These are phyloP conservation scores for Aegle marmelos DNA, from an alignment of 345 rosid species.

Conservation along the genomic window DNA sequence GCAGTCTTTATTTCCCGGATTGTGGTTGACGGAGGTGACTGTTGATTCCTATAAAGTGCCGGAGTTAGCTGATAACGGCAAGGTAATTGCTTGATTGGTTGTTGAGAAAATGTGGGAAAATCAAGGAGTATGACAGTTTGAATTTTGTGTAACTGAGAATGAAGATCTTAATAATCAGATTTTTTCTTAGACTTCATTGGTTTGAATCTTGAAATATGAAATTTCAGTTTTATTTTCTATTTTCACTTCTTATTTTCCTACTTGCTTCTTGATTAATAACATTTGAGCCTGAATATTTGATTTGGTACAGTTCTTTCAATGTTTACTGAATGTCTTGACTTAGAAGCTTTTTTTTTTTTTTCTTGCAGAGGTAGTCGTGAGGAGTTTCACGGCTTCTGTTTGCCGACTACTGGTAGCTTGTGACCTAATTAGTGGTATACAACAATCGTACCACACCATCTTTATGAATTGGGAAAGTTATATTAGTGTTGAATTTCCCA, in stretches of 20 bases:
- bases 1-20: conserved; percentile 68
- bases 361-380: conserved; percentile 38
- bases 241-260: not conserved
- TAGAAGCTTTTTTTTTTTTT: not conserved
- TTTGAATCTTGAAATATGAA: not conserved
- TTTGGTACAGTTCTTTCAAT: not conserved
- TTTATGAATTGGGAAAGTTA: conserved; percentile 29
- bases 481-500: conserved; percentile 22
- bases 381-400: conserved; percentile 19
- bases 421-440: conserved; percentile 15
- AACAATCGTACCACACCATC: conserved; percentile 14
- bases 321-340: not conserved
- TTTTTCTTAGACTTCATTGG: not conserved
- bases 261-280: not conserved
- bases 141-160: not conserved
- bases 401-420: conserved; percentile 23
- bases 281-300: not conserved
- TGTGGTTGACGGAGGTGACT: conserved; percentile 63
- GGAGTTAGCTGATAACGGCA: conserved; percentile 42
- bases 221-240: not conserved
- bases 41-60: conserved; percentile 65
- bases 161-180: not conserved
- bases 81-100: conserved; percentile 40
- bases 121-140: not conserved
- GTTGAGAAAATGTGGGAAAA: conserved; percentile 3